These are phyloP conservation scores for Sporisorium graminicola DNA, from an alignment of 1,284 basidiomycete genomes.

Conservation along the genomic window DNA sequence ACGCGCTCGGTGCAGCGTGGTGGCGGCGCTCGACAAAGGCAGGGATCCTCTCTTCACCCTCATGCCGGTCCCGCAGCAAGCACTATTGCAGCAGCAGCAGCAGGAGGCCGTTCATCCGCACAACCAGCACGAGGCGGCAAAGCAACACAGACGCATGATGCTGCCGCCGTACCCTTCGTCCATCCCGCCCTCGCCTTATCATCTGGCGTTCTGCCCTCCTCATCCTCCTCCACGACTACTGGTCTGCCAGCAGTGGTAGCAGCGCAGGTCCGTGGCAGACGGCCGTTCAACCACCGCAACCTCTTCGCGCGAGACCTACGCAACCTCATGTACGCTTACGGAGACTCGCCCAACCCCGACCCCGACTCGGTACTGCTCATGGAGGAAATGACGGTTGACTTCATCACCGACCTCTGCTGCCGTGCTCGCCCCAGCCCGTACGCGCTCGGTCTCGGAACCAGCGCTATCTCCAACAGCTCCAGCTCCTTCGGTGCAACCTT, in stretches of 20 bases:
- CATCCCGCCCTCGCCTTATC: slow-evolving; percentile 45
- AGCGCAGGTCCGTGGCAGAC: slow-evolving; percentile 37
- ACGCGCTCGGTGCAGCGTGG: slow-evolving; percentile 35
- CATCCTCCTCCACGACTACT: slow-evolving; percentile 18
- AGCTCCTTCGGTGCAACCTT: slow-evolving; percentile 32
- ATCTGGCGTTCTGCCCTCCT: slow-evolving; percentile 16
- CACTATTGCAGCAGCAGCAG: slow-evolving; percentile 6
- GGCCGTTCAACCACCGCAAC: slow-evolving; percentile 60
- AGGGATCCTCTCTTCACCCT: slow-evolving; percentile 40
- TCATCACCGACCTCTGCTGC: slow-evolving; percentile 81
- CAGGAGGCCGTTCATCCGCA: slow-evolving; percentile 6
- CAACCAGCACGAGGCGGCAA: slow-evolving; percentile 23
- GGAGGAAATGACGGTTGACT: slow-evolving; percentile 93
- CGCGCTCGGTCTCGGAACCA: slow-evolving; percentile 53
- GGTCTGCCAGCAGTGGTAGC: slow-evolving; percentile 21
- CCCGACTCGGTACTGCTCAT: slow-evolving; percentile 89
- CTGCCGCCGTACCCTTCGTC: slow-evolving; percentile 35
- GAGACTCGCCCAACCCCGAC: slow-evolving; percentile 87
- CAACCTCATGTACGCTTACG: slow-evolving; percentile 93
- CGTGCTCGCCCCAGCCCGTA: slow-evolving; percentile 73
- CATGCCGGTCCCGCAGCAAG: slow-evolving; percentile 15
- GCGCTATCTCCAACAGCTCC: slow-evolving; percentile 44
- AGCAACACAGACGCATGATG: slow-evolving; percentile 18
- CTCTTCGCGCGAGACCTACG: slow-evolving; percentile 72
- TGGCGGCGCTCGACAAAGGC: slow-evolving; percentile 36